Percentiles rank a stretch among this genome's conserved stretches.
Evolutionary conservation across 345 rosid genomes (phyloP).

Genomic region (Bruguiera gymnorhiza): DNA sequence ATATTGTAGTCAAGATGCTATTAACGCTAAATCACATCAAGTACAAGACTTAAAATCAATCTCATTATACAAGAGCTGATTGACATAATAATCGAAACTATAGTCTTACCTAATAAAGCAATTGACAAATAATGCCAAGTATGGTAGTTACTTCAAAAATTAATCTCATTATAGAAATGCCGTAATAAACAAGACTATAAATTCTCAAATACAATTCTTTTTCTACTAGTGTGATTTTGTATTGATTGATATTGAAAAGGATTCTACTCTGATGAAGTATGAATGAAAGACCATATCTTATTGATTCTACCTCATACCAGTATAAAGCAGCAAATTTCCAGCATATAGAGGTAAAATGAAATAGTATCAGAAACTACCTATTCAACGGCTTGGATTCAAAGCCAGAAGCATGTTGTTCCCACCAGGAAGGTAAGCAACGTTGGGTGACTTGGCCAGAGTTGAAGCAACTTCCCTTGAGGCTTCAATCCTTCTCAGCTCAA

Average conservation of each 20-base stretch:
- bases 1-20: no score
- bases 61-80: no score
- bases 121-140: no score
- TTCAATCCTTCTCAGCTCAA: conserved; percentile 96
- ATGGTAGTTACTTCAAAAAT: no score
- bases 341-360: neutral
- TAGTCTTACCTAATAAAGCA: no score
- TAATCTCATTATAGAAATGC: no score
- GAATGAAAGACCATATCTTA: conserved; percentile 85
- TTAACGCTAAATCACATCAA: no score
- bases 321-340: neutral
- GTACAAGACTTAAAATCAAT: no score
- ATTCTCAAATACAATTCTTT: no score
- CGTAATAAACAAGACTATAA: no score
- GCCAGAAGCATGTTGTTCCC: conserved; percentile 80
- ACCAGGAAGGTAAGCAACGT: conserved; percentile 85
- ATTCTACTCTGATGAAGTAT: conserved; percentile 90
- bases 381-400: conserved; percentile 48
- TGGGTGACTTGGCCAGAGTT: conserved; percentile 84
- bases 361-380: conserved; percentile 37
- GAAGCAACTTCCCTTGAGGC: conserved; percentile 90
- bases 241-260: conserved; percentile 35
- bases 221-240: no score
- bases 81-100: no score
- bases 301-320: conserved; percentile 30